These are phyloP conservation scores for Hordeum pubiflorum DNA, from an alignment of 202 grass and related monocot genomes.

Conservation along the genomic window DNA sequence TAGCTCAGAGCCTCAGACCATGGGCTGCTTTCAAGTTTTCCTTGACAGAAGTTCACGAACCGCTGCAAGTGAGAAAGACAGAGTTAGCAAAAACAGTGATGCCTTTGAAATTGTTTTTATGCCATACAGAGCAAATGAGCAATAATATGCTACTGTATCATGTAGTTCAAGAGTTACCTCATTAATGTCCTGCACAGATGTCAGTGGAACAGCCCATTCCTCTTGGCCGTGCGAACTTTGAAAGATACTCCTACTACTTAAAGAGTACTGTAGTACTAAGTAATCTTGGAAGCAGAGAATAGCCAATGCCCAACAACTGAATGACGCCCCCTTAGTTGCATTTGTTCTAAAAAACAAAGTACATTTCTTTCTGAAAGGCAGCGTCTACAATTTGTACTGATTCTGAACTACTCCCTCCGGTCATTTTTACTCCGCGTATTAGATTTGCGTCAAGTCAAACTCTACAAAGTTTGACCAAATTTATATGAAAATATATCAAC, in stretches of 20 bases:
- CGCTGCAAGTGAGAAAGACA: slow-evolving; percentile 27
- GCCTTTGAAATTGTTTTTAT: not conserved
- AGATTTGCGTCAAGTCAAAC: too few species aligned
- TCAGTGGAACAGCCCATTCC: slow-evolving; percentile 74
- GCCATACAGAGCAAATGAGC: not conserved
- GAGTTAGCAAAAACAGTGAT: not conserved
- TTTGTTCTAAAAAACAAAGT: too few species aligned
- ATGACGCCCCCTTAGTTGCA: too few species aligned
- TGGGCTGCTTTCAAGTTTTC: slow-evolving; percentile 58
- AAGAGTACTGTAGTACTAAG: not conserved
- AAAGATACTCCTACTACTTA: not conserved
- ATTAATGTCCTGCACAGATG: slow-evolving; percentile 55
- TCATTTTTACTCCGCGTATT: too few species aligned
- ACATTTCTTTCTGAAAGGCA: too few species aligned
- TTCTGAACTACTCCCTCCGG: too few species aligned
- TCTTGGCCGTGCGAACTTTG: slow-evolving; percentile 71
- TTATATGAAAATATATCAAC: too few species aligned
- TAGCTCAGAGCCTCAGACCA: slow-evolving; percentile 86
- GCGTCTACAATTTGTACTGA: too few species aligned
- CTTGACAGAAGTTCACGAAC: slow-evolving; percentile 58
- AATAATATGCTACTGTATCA: not conserved
- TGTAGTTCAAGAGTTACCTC: slow-evolving; percentile 30
- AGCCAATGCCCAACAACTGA: not conserved
- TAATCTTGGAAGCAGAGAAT: not conserved
- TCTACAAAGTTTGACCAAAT: too few species aligned